Percentiles rank a stretch among this genome's conserved stretches.
phyloP scores from a whole-genome alignment of 495 filamentous ascomycete genomes.

The Lophiostoma macrostomum region DNA sequence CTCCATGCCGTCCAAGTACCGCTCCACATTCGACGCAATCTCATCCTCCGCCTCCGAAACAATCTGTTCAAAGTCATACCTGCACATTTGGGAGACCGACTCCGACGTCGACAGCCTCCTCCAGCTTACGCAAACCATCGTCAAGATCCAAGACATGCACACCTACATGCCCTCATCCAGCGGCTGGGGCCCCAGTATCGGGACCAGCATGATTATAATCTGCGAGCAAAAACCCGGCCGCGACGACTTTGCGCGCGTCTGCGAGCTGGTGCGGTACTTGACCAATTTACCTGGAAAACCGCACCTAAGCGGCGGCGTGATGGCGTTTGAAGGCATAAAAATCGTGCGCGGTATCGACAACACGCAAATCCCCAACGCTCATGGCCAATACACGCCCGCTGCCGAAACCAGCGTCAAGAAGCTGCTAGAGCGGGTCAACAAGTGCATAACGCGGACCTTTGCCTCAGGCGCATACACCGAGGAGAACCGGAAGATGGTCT shows the following conservation, averaged over 20 bases:
- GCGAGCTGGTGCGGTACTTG: constrained; percentile 7
- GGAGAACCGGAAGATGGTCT: neutral
- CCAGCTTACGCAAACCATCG: constrained; percentile 14
- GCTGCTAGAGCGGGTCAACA: constrained; percentile 5
- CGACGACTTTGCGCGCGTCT: constrained; percentile 2
- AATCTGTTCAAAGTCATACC: constrained; percentile 1
- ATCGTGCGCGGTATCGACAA: constrained; percentile 19
- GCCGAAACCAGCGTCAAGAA: neutral
- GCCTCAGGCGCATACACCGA: neutral
- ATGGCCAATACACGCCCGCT: neutral
- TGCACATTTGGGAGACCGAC: constrained; percentile 26
- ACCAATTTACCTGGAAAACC: neutral
- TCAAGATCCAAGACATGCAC: neutral
- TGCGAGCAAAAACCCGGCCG: neutral
- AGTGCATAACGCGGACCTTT: constrained; percentile 3
- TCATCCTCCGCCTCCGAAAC: neutral
- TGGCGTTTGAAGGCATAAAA: constrained; percentile 2
- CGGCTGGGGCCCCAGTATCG: neutral
- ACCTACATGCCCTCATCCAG: neutral
- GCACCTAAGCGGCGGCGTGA: constrained; percentile 3
- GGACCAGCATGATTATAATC: constrained; percentile 11
- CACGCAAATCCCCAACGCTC: neutral
- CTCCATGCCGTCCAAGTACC: constrained; percentile 4
- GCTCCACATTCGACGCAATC: constrained; percentile 3
- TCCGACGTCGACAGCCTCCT: constrained; percentile 17